phyloP scores from a whole-genome alignment of 805 yeast species.

The Ogataea zsoltii region DNA sequence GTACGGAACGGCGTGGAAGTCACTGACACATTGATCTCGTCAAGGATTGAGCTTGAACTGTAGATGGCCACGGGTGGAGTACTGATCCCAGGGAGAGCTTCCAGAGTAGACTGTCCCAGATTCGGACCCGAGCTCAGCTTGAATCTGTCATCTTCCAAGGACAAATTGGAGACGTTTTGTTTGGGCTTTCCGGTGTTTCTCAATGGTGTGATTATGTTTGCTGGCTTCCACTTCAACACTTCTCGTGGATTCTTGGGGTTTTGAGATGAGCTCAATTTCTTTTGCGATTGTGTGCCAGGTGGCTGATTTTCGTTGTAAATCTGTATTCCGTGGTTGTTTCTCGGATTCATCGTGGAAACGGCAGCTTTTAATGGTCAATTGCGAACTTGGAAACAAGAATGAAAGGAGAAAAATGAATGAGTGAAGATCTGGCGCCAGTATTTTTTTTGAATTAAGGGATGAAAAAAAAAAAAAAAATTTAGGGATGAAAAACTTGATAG shows the following conservation, averaged over 20 bases:
- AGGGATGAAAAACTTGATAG: no score
- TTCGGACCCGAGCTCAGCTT: background rate
- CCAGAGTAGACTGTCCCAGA: slow-evolving; percentile 21
- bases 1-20: slow-evolving; percentile 21
- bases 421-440: no score
- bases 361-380: no score
- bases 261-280: no score
- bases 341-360: no score
- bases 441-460: no score
- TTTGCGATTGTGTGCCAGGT: no score
- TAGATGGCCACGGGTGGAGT: slow-evolving; percentile 21
- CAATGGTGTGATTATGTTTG: slow-evolving; percentile 6
- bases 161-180: background rate
- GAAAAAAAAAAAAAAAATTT: no score
- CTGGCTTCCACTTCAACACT: slow-evolving; percentile 13
- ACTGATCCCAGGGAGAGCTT: slow-evolving; percentile 21
- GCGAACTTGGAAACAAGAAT: no score
- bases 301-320: no score
- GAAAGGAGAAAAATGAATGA: no score
- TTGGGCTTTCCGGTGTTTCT: background rate
- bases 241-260: background rate
- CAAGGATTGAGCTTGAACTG: slow-evolving; percentile 18
- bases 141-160: slow-evolving; percentile 7
- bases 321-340: no score
- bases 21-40: slow-evolving; percentile 17